Percentiles rank a stretch among this genome's conserved stretches.
These are phyloP conservation scores for Cyclotella baltica DNA, from an alignment of 108 stramenopile species.

Conservation along the genomic window DNA sequence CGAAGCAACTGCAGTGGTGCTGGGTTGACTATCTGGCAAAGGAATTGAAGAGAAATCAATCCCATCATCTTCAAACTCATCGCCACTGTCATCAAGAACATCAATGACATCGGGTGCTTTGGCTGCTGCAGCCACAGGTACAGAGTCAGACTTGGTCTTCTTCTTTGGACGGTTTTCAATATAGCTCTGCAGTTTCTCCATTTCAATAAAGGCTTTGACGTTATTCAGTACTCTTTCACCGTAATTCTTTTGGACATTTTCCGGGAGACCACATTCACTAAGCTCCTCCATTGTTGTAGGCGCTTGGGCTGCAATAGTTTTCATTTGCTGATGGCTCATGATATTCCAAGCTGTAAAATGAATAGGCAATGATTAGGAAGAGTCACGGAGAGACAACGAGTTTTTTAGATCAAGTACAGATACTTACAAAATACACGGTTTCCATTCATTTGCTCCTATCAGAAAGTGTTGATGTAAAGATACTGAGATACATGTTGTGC, in stretches of 20 bases:
- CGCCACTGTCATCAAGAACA: conserved; percentile 38
- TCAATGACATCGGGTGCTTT: conserved; percentile 26
- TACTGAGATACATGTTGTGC: not conserved
- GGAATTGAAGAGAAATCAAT: conserved; percentile 40
- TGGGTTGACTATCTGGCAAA: not conserved
- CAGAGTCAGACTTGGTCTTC: conserved; percentile 31
- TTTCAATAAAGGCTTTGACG: conserved; percentile 71
- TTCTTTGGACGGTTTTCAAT: conserved; percentile 47
- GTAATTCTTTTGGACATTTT: conserved; percentile 80
- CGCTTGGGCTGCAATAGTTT: conserved; percentile 65
- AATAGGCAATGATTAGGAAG: not conserved
- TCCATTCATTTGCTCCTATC: conserved; percentile 75
- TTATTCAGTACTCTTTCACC: conserved; percentile 78
- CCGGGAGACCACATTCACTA: conserved; percentile 66
- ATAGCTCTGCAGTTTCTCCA: conserved; percentile 58
- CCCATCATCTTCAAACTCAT: conserved; percentile 46
- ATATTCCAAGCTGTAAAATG: conserved; percentile 84
- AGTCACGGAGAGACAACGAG: not conserved
- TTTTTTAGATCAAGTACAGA: not conserved
- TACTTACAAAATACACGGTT: conserved; percentile 82
- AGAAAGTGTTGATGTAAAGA: not conserved
- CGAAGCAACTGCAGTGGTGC: too few species aligned
- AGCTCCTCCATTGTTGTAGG: conserved; percentile 83
- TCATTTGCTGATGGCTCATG: conserved; percentile 66
- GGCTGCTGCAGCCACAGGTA: not conserved